Conservation (phyloP, 768 basidiomycete genomes). For the Tubosaeta sp. region DNA sequence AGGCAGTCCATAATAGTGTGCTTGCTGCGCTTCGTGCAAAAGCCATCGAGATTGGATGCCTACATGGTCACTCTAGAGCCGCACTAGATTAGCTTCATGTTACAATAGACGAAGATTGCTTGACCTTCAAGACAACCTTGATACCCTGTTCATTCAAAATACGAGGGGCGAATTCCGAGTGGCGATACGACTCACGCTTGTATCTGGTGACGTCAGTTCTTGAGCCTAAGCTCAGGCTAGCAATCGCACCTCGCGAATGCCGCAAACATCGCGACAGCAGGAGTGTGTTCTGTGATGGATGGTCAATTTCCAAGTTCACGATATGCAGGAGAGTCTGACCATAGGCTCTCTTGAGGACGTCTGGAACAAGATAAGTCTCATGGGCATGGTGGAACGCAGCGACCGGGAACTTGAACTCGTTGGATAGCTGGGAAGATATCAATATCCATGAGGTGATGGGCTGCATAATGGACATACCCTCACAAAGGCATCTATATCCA, state of each 20-base stretch:
- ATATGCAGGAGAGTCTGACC: slow-evolving; percentile 29
- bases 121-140: slow-evolving; percentile 49
- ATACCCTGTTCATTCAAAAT: slow-evolving; percentile 49
- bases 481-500: slow-evolving; percentile 64
- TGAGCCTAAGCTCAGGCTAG: neutral
- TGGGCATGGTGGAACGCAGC: slow-evolving; percentile 78
- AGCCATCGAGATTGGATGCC: slow-evolving; percentile 68
- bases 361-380: slow-evolving; percentile 79
- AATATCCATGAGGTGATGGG: neutral
- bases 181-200: slow-evolving; percentile 57
- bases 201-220: slow-evolving; percentile 28
- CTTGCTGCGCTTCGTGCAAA: slow-evolving; percentile 81
- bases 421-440: slow-evolving; percentile 47
- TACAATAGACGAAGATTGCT: neutral
- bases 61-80: slow-evolving; percentile 60
- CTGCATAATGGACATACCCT: slow-evolving; percentile 40
- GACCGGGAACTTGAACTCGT: slow-evolving; percentile 77
- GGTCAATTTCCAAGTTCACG: neutral
- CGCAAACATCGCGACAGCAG: slow-evolving; percentile 72
- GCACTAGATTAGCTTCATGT: neutral
- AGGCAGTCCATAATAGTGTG: slow-evolving; percentile 75
- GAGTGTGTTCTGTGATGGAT: slow-evolving; percentile 39
- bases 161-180: slow-evolving; percentile 54
- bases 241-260: slow-evolving; percentile 39
- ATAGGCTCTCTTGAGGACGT: slow-evolving; percentile 66